phyloP scores from a whole-genome alignment of 2,329 filamentous ascomycete genomes.

The Gliomastix tumulicola region DNA sequence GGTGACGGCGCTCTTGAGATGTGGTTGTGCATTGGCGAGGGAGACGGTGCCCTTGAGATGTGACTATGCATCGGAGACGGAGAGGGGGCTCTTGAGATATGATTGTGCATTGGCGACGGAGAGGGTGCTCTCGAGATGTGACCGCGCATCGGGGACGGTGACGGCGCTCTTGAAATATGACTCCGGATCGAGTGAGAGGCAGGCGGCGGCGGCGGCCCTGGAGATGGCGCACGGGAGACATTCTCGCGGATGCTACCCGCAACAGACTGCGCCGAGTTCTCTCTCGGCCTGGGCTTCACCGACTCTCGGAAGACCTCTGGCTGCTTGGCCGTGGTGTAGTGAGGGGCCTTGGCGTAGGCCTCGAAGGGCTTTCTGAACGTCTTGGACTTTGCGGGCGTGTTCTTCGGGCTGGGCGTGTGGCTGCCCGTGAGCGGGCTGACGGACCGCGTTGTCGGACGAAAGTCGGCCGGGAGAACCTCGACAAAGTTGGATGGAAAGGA shows the following conservation, averaged over 20 bases:
- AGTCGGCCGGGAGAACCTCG: slow-evolving; percentile 76
- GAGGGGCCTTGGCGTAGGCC: slow-evolving; percentile 59
- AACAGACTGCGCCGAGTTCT: slow-evolving; percentile 33
- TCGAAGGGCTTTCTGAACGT: slow-evolving; percentile 62
- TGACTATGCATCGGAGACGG: slow-evolving; percentile 24
- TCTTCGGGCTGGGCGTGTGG: slow-evolving; percentile 46
- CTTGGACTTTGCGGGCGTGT: slow-evolving; percentile 51
- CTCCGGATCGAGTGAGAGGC: slow-evolving; percentile 19
- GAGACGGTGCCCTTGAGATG: slow-evolving; percentile 19
- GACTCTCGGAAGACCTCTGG: slow-evolving; percentile 48
- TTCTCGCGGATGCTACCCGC: slow-evolving; percentile 13
- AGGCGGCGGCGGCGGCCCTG: slow-evolving; percentile 23
- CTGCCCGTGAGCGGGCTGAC: slow-evolving; percentile 52
- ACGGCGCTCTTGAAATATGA: slow-evolving; percentile 14
- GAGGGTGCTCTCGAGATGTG: slow-evolving; percentile 20
- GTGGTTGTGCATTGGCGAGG: slow-evolving; percentile 10
- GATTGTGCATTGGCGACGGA: slow-evolving; percentile 12
- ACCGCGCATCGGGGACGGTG: slow-evolving; percentile 16
- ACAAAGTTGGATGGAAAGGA: slow-evolving; percentile 98
- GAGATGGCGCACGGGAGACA: slow-evolving; percentile 14
- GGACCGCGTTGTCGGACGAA: slow-evolving; percentile 64
- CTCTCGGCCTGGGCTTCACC: slow-evolving; percentile 24
- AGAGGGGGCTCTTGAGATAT: slow-evolving; percentile 27
- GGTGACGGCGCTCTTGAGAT: slow-evolving; percentile 31
- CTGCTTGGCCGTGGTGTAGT: slow-evolving; percentile 57